Evolutionary conservation across 805 yeast species (phyloP), one percentile per base, ranked within the genome.

Genomic region (Suhomyces sp.): DNA sequence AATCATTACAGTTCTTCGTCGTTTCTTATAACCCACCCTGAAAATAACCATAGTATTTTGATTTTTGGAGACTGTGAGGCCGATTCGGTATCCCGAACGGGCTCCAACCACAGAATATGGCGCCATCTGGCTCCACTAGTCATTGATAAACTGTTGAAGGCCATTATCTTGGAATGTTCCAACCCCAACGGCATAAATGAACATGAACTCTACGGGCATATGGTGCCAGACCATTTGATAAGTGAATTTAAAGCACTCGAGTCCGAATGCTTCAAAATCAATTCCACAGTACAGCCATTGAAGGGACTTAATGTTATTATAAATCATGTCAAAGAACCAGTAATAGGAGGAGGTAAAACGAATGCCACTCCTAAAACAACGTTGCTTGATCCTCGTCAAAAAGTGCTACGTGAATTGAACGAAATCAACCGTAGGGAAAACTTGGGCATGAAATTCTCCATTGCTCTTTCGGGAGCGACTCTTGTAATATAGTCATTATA

Each of bases 1-100:
- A 15, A 41, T 27, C 19, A 39, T 13, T 72, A 76, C 66, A 57
- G 77, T 67, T 76, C 84, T 40, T 80, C 89, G 2, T 86, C 90
- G 2, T 91, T 76, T 62, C 69, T 89, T 21, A 61, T 89, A 33
- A 64, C 71, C 7, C 73, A 78, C 44, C 59, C 46, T 3, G 24
- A 31, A 0, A 57, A 75, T 0, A 59, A 67, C 10, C 57, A 72
- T 7, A 70, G 73, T 20, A 46, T 90, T 2, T 65, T 90, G 7
- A 65, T 87, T 2, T 89, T 90, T 76, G 97, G 97, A 1, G 97
- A 91, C 63, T 81, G 89, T 33, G 97, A 91, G 63, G 78, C 86
- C 46, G 96, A 89, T 62, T 39, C 60, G 4, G 63, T 73, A 1
- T 80, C 87, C 8, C 58, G 66, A 6, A 53, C 65, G 24, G 58